Evolutionary conservation across 78 protist species (phyloP).

Genomic region (Diacronema lutheri): DNA sequence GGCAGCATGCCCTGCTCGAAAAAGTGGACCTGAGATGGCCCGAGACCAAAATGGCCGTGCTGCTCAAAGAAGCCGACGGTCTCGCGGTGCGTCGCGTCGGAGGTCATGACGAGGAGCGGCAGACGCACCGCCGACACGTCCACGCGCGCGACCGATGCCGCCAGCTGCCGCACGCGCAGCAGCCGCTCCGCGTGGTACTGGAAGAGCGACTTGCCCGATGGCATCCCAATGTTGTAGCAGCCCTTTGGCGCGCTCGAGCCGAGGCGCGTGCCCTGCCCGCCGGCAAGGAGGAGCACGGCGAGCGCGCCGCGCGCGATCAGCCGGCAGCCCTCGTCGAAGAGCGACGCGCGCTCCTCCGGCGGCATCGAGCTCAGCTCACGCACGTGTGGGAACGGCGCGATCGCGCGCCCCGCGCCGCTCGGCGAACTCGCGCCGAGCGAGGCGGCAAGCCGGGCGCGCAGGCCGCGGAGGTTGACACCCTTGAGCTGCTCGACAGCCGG

Average conservation of each 20-base stretch:
- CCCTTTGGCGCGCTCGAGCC: slow-evolving; percentile 58
- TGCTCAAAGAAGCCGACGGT: slow-evolving; percentile 15
- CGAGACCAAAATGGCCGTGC: slow-evolving; percentile 29
- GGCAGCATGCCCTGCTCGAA: slow-evolving; percentile 42
- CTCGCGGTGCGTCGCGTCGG: slow-evolving; percentile 21
- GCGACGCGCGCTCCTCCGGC: not conserved
- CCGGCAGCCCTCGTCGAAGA: not conserved
- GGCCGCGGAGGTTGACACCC: not conserved
- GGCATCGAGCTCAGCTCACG: not conserved
- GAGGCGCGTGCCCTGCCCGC: slow-evolving; percentile 63
- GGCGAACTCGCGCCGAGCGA: not conserved
- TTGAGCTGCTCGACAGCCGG: not conserved
- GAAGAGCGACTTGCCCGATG: slow-evolving; percentile 38
- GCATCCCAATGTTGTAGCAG: slow-evolving; percentile 41
- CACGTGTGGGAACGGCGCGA: not conserved
- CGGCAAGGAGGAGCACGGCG: slow-evolving; percentile 49
- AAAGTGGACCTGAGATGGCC: not conserved
- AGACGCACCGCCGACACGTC: not conserved
- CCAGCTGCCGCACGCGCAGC: not conserved
- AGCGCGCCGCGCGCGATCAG: not conserved
- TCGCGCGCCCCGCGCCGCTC: not conserved
- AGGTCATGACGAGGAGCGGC: slow-evolving; percentile 48
- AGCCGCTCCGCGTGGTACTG: slow-evolving; percentile 42
- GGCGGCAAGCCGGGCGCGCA: not conserved
- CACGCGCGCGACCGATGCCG: not conserved